phyloP scores from a whole-genome alignment of 768 basidiomycete genomes.

The Lentinula edodes region DNA sequence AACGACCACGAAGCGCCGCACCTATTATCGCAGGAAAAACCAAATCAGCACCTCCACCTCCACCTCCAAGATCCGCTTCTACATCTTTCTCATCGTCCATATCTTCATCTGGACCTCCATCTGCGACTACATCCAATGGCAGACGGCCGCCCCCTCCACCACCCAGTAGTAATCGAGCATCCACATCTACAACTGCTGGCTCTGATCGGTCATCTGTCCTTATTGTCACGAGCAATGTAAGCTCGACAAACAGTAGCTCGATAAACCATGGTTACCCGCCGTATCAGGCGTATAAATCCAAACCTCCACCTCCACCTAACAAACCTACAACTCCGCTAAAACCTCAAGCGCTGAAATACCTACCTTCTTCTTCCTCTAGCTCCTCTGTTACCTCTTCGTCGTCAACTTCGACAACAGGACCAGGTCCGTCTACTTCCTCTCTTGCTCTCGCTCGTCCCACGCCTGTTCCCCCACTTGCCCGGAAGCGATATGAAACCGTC shows the following conservation, averaged over 20 bases:
- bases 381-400: neutral
- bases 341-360: neutral
- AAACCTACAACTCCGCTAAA: neutral
- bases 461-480: conserved; percentile 61
- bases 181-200: conserved; percentile 26
- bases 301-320: conserved; percentile 9
- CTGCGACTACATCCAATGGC: conserved; percentile 1
- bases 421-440: neutral
- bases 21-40: neutral
- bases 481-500: conserved; percentile 60
- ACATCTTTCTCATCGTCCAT: conserved; percentile 16
- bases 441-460: conserved; percentile 45
- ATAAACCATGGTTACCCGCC: neutral
- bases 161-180: conserved; percentile 20
- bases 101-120: conserved; percentile 4
- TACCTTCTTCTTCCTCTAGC: neutral
- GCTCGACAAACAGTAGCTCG: conserved; percentile 17
- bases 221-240: conserved; percentile 35
- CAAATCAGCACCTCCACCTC: conserved; percentile 8
- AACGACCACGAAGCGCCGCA: conserved; percentile 30
- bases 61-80: conserved; percentile 9
- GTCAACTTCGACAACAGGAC: neutral
- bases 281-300: conserved; percentile 11
- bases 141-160: conserved; percentile 15
- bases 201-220: conserved; percentile 64